phyloP scores from a whole-genome alignment of 2,329 filamentous ascomycete genomes.

The Periconia sp. region DNA sequence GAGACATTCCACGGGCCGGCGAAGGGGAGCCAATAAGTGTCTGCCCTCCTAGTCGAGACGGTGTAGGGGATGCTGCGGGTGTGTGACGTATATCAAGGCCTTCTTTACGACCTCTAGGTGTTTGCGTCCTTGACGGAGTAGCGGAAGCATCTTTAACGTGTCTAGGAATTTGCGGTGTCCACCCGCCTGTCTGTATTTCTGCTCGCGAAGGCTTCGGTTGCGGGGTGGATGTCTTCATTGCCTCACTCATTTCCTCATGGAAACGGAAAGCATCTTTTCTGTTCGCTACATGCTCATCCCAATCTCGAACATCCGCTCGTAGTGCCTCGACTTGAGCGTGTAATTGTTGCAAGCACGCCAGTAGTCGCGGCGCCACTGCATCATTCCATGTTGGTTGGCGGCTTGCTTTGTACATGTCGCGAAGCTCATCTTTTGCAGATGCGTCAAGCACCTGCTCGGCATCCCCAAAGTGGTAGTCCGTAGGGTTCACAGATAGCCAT shows the following conservation, averaged over 20 bases:
- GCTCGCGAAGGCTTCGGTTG: conserved; percentile 30
- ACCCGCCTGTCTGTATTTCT: conserved; percentile 34
- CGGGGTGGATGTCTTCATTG: conserved; percentile 38
- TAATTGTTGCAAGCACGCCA: conserved; percentile 50
- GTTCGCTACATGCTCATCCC: conserved; percentile 55
- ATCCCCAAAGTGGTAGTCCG: conserved; percentile 44
- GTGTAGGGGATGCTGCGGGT: conserved; percentile 31
- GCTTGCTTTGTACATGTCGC: conserved; percentile 42
- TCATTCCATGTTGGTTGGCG: conserved; percentile 45
- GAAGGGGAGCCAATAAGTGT: conserved; percentile 36
- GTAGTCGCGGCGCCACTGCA: conserved; percentile 47
- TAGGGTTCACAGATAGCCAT: conserved; percentile 82
- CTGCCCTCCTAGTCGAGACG: conserved; percentile 33
- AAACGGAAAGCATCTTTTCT: conserved; percentile 58
- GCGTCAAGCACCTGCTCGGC: conserved; percentile 25
- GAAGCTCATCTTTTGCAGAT: conserved; percentile 36
- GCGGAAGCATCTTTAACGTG: conserved; percentile 37
- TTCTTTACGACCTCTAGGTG: conserved; percentile 45
- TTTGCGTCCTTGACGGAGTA: conserved; percentile 40
- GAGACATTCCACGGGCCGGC: conserved; percentile 33
- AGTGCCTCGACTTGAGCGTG: conserved; percentile 51
- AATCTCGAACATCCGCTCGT: conserved; percentile 51
- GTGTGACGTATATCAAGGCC: conserved; percentile 28
- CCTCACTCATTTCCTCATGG: conserved; percentile 52
- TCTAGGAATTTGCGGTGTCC: conserved; percentile 46